Evolutionary conservation across 1,284 basidiomycete species (phyloP).

Genomic region (Leccinum angustisporum): DNA sequence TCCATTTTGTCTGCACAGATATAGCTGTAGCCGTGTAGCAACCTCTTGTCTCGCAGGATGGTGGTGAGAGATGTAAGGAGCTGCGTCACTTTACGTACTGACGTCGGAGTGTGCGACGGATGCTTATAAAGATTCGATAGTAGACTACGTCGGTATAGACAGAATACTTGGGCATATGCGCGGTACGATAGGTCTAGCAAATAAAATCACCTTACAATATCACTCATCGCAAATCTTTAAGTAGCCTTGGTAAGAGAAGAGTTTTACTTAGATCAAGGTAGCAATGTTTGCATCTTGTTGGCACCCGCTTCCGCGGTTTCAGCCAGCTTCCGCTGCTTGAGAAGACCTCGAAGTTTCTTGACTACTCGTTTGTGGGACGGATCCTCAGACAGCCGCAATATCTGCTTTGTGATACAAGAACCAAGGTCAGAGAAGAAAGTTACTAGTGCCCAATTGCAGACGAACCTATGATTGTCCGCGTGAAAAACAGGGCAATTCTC

Average conservation of each 20-base stretch:
- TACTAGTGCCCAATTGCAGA: not conserved
- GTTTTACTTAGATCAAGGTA: not conserved
- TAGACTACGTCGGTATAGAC: not conserved
- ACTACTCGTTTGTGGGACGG: constrained; percentile 40
- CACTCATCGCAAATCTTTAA: constrained; percentile 9
- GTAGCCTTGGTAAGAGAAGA: not conserved
- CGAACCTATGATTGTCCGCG: constrained; percentile 44
- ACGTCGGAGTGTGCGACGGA: constrained; percentile 15
- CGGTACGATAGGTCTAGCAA: constrained; percentile 15
- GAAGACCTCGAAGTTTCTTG: constrained; percentile 43
- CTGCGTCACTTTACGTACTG: constrained; percentile 28
- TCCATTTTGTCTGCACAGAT: too few relatives aligned
- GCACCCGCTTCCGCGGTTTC: constrained; percentile 7
- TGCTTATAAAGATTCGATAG: not conserved
- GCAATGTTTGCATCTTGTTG: constrained; percentile 8
- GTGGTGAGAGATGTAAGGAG: constrained; percentile 32
- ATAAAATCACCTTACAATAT: constrained; percentile 15
- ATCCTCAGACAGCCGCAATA: constrained; percentile 47
- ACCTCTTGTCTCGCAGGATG: constrained; percentile 13
- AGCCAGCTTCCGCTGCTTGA: constrained; percentile 41
- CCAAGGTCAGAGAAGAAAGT: constrained; percentile 10
- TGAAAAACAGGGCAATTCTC: constrained; percentile 53
- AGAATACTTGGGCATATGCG: constrained; percentile 2
- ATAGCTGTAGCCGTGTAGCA: too few relatives aligned
- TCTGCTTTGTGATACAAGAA: constrained; percentile 46